Base-by-base conservation (phyloP, 2,329 filamentous ascomycete species). In the Tolypocladium ovalisporum region DNA sequence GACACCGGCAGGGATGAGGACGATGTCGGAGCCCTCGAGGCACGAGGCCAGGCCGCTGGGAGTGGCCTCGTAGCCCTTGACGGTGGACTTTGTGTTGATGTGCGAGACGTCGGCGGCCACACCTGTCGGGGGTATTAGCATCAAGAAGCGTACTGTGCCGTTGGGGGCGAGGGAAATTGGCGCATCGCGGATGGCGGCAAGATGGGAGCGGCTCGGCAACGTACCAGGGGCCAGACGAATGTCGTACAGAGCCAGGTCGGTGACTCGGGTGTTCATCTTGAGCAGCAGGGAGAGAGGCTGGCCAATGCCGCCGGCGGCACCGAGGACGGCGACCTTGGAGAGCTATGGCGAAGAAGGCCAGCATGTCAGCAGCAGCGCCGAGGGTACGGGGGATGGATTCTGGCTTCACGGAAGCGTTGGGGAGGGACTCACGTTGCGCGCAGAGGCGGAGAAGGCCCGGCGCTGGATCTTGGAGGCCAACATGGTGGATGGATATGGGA, bases 31-130 rank as follows among this genome's bases (percentile, higher is more conserved):
- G 72, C 84, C 92, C 79, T 89, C 88, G 75, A 99, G 85, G 70
- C 87, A 87, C 64, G 82, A 82, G 68, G 83, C 83, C 62, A 97
- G 88, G 70, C 90, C 90, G 59, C 81, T 79, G 62, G 87, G 79
- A 63, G 82, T 87, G 65, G 91, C 83, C 66, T 91, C 87, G 77
- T 93, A 96, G 73, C 94, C 94, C 70, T 83, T 92, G 76, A 97
- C 93, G 68, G 77, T 86, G 81, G 89, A 93, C 87, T 96, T 95
- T 79, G 93, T 97, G 87, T 97, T 97, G 85, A 99, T 91, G 83
- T 99, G 94, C 72, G 89, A 89, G 77, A 99, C 86, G 78, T 99
- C 94, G 74, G 94, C 94, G 68, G 93, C 94, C 76, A 99, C 94
- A 87, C 93, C 93, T 94, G 67, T 42, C 47, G 5, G 22, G 29